Evolutionary conservation across 192 early-diverging fungal genomes (phyloP).

Genomic region (Coemansia interrupta): DNA sequence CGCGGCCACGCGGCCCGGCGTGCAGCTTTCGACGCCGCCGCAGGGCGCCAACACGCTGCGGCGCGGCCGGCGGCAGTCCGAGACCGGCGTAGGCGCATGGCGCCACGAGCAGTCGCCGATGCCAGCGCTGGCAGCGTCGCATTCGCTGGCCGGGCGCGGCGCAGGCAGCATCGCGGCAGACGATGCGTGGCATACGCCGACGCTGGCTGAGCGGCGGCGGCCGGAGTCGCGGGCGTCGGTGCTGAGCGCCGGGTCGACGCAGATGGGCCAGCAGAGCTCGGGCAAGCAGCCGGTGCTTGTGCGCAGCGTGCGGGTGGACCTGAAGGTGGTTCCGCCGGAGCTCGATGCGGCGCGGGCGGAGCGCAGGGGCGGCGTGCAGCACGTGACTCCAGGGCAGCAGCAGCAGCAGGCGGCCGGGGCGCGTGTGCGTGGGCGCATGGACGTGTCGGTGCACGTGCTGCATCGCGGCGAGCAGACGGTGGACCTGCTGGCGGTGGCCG

Average conservation of each 20-base stretch:
- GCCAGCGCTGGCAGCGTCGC: not conserved
- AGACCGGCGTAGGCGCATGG: not conserved
- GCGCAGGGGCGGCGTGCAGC: not conserved
- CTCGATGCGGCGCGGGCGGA: conserved; percentile 7
- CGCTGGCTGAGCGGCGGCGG: conserved; percentile 3
- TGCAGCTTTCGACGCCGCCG: conserved; percentile 3
- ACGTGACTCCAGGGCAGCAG: conserved; percentile 1
- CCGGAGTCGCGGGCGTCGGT: conserved; percentile 16
- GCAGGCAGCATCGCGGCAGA: not conserved
- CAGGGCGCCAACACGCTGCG: not conserved
- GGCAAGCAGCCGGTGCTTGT: conserved; percentile 19
- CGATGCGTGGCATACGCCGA: not conserved
- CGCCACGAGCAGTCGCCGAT: not conserved
- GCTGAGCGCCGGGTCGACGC: conserved; percentile 9
- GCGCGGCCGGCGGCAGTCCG: conserved; percentile 1
- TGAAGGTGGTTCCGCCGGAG: conserved; percentile 17
- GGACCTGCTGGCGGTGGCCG: conserved; percentile 16
- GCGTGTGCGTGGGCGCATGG: conserved; percentile 22
- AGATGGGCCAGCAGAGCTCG: conserved; percentile 1
- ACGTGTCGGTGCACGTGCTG: conserved; percentile 12
- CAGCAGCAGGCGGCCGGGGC: not conserved
- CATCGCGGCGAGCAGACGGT: conserved; percentile 19
- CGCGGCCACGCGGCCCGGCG: not conserved
- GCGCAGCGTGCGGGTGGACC: conserved; percentile 14
- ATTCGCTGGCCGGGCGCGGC: not conserved